Evolutionary conservation across 768 basidiomycete genomes (phyloP), one percentile per base, ranked within the genome.

Genomic region (Rhodotorula toruloides): DNA sequence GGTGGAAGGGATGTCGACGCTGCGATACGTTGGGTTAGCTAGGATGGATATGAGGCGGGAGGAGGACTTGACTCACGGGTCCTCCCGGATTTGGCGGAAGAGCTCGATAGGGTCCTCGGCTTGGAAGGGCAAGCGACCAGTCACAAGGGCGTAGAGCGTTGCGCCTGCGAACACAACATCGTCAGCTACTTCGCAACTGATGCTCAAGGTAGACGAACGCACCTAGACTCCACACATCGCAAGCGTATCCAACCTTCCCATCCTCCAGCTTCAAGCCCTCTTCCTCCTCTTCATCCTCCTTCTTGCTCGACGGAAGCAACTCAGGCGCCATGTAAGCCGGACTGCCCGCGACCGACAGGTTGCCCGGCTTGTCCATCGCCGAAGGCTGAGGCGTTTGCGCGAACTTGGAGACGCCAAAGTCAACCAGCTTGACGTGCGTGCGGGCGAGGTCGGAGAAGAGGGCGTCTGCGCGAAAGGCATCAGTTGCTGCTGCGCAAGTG

Each of bases 281-380:
- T 27, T 34, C n/a, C 19, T 10, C n/a, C 4, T 32, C 54, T 19
- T 50, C 37, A 22, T 29, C 43, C 16, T 25, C 27, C 6, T 39
- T 43, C 39, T 60, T 36, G 17, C 56, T 39, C 43, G 43, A 78
- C 76, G 58, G 88, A 37, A 93, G 84, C 68, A 97, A 85, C 79
- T 99, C 96, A 22, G 96, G 96, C 9, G 94, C 92, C 53, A 96
- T 85, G 80, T 97, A 99, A 10, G 90, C 86, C 3, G 96, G 96
- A 4, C 89, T 91, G 7, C 96, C 96, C 0, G 92, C 93, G 39
- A 88, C 87, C 25, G 92, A 80, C 68, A 36, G 49, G 1, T 42
- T 27, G 9, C 25, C 32, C n/a, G 22, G 49, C 2, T 42, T 27
- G 9, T 27, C 32, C n/a, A 13, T 8, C 27, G n/a, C 39, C 16